These are phyloP conservation scores for Globisporangium middletonii DNA, from an alignment of 352 stramenopile genomes.

Conservation along the genomic window DNA sequence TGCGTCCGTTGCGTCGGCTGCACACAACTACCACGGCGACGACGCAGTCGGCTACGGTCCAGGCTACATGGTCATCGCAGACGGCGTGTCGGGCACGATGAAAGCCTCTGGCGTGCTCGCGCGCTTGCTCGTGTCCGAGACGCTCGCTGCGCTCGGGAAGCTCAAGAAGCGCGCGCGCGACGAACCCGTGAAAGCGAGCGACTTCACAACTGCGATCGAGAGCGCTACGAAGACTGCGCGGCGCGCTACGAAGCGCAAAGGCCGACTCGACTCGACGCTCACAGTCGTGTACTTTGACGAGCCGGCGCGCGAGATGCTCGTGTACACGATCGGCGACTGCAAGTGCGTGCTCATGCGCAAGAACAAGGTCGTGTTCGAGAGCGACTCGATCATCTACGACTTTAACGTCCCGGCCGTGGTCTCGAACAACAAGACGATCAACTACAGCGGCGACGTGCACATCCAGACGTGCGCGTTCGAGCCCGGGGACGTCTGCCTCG, in stretches of 20 bases:
- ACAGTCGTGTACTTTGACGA: slow-evolving; percentile 80
- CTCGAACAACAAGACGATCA: slow-evolving; percentile 80
- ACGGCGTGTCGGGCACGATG: slow-evolving; percentile 82
- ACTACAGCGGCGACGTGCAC: slow-evolving; percentile 65
- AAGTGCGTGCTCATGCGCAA: slow-evolving; percentile 78
- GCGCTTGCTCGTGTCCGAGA: slow-evolving; percentile 72
- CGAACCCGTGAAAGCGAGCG: slow-evolving; percentile 39
- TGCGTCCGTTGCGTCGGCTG: slow-evolving; percentile 64
- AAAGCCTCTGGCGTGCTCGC: slow-evolving; percentile 81
- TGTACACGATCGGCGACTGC: slow-evolving; percentile 85
- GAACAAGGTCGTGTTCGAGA: slow-evolving; percentile 73
- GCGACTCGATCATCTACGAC: slow-evolving; percentile 87
- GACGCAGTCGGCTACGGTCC: slow-evolving; percentile 82
- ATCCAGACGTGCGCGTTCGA: slow-evolving; percentile 75
- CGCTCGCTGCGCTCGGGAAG: slow-evolving; percentile 57
- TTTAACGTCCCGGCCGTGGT: slow-evolving; percentile 87
- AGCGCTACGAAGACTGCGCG: slow-evolving; percentile 64
- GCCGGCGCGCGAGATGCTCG: slow-evolving; percentile 61
- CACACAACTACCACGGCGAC: slow-evolving; percentile 80
- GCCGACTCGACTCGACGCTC: slow-evolving; percentile 78
- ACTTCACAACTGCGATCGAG: slow-evolving; percentile 68
- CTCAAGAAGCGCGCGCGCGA: slow-evolving; percentile 58
- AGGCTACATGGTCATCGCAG: slow-evolving; percentile 81
- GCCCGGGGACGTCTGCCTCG: slow-evolving; percentile 65
- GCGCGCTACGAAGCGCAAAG: slow-evolving; percentile 70